These are phyloP conservation scores for Favolaschia claudopus DNA, from an alignment of 768 basidiomycete genomes.

Conservation along the genomic window DNA sequence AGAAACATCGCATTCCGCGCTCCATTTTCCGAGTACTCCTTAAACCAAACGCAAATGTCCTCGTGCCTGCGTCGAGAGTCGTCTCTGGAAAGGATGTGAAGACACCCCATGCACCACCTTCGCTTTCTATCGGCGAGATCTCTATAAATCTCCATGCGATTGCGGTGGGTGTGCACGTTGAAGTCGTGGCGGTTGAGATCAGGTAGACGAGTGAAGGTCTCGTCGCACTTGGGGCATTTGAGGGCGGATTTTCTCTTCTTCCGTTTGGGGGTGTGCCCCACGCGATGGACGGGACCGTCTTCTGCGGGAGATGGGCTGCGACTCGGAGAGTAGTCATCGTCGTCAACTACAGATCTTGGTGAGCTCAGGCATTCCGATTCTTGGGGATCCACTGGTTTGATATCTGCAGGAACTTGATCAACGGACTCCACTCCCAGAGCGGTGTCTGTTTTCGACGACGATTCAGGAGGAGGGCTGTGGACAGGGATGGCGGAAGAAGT, in stretches of 20 bases:
- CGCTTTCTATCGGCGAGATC: background rate
- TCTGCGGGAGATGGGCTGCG: background rate
- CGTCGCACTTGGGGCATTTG: background rate
- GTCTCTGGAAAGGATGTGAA: background rate
- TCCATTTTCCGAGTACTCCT: background rate
- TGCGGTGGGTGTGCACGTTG: background rate
- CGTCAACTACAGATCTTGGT: background rate
- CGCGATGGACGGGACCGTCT: background rate
- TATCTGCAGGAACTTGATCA: too few species aligned
- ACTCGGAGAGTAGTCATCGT: background rate
- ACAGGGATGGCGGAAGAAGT: too few species aligned
- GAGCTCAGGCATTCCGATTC: background rate
- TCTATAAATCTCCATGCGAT: background rate
- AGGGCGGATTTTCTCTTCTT: background rate
- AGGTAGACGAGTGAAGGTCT: background rate
- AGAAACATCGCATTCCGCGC: background rate
- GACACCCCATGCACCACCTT: slow-evolving; percentile 13
- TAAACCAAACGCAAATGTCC: background rate
- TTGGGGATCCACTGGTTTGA: background rate
- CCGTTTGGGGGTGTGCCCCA: too few species aligned
- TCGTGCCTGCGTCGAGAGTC: slow-evolving; percentile 14
- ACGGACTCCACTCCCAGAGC: too few species aligned
- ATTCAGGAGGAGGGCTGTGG: too few species aligned
- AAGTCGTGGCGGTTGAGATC: background rate
- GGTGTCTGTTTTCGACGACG: too few species aligned